Evolutionary conservation across 495 filamentous ascomycete species (phyloP).

Genomic region (Tricharina praecox): DNA sequence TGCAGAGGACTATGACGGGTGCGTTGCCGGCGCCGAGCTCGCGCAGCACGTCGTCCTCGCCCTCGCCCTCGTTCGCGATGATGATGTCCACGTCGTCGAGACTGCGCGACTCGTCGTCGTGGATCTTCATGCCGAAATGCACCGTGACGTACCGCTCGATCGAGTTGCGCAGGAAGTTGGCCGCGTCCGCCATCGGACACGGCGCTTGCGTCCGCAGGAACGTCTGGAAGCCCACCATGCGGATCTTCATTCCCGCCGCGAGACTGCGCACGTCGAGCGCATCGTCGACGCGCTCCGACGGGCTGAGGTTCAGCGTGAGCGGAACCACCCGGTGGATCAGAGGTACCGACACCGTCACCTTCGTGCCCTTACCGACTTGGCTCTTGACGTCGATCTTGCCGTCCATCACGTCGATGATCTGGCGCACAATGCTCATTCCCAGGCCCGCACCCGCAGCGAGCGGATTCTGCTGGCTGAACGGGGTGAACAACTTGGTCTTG

Average conservation of each 20-base stretch:
- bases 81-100: slow-evolving; percentile 13
- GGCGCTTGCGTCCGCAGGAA: not conserved
- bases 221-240: slow-evolving; percentile 28
- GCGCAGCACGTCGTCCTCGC: not conserved
- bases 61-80: slow-evolving; percentile 13
- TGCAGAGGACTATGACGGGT: not conserved
- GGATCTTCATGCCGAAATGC: slow-evolving; percentile 31
- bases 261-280: slow-evolving; percentile 14
- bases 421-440: slow-evolving; percentile 50
- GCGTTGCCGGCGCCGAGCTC: not conserved
- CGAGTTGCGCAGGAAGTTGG: slow-evolving; percentile 27
- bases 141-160: slow-evolving; percentile 24
- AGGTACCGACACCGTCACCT: slow-evolving; percentile 35
- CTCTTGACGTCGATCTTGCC: slow-evolving; percentile 45
- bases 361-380: slow-evolving; percentile 39
- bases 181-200: slow-evolving; percentile 5
- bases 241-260: slow-evolving; percentile 22
- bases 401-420: slow-evolving; percentile 42
- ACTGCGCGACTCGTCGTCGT: not conserved
- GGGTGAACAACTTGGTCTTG: slow-evolving; percentile 46
- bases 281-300: too few species aligned
- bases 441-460: slow-evolving; percentile 51
- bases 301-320: not conserved
- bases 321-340: not conserved
- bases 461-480: slow-evolving; percentile 55